These are phyloP conservation scores for Tympanopsis confertula DNA, from an alignment of 2,329 filamentous ascomycete genomes.

Conservation along the genomic window DNA sequence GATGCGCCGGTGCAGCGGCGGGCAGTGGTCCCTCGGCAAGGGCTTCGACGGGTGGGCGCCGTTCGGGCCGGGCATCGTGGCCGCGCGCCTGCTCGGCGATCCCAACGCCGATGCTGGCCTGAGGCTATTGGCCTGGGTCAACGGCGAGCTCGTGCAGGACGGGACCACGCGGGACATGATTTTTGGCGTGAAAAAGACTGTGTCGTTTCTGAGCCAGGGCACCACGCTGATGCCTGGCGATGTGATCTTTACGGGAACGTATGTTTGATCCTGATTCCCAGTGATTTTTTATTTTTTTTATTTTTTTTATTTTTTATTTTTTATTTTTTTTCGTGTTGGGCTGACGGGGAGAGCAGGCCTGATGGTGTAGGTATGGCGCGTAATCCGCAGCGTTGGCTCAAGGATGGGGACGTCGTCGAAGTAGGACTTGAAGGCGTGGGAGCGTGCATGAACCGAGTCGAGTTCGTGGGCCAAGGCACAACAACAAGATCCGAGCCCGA, in stretches of 20 bases:
- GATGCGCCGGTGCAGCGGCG: slow-evolving; percentile 33
- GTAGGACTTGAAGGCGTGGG: too few species aligned
- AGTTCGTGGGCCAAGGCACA: too few species aligned
- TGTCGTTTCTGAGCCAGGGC: slow-evolving; percentile 25
- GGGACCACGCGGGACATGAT: slow-evolving; percentile 27
- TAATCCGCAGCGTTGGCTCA: not conserved
- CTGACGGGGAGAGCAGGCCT: not conserved
- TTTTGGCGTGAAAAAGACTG: slow-evolving; percentile 27
- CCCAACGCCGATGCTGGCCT: slow-evolving; percentile 25
- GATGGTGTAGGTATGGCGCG: not conserved
- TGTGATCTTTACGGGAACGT: slow-evolving; percentile 32
- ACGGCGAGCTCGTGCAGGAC: slow-evolving; percentile 24
- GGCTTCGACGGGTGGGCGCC: slow-evolving; percentile 46
- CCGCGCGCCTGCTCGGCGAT: slow-evolving; percentile 24
- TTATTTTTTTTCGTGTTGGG: slow-evolving; percentile 2
- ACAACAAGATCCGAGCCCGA: too few species aligned
- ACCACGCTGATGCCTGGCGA: slow-evolving; percentile 31
- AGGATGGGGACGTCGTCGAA: slow-evolving; percentile 16
- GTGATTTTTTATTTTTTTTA: not conserved
- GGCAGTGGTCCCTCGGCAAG: slow-evolving; percentile 42
- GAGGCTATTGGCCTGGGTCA: slow-evolving; percentile 22
- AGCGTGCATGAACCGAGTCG: too few species aligned
- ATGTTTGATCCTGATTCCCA: too few species aligned
- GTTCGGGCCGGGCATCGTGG: slow-evolving; percentile 41
- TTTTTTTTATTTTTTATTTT: slow-evolving; percentile 2